These are phyloP conservation scores for Dioscorea cayenensis DNA, from an alignment of 116 monocot species.

Conservation along the genomic window DNA sequence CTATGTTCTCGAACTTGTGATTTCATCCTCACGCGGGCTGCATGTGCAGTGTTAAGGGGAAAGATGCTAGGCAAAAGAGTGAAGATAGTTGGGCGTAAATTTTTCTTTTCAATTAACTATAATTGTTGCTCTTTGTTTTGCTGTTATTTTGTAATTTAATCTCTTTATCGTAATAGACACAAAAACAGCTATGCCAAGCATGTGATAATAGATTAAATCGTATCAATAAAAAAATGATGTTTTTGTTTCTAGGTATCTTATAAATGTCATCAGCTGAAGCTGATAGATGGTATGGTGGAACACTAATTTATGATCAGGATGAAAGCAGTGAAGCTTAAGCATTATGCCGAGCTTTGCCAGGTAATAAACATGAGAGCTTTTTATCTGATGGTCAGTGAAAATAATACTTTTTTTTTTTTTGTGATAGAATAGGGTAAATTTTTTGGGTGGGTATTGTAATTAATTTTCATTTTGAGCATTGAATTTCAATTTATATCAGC, in stretches of 20 bases:
- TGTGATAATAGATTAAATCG: too few species aligned
- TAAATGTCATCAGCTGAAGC: constrained; percentile 13
- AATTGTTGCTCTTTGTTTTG: not conserved
- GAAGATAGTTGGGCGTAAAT: not conserved
- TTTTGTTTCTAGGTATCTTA: not conserved
- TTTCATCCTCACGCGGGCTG: too few species aligned
- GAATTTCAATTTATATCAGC: too few species aligned
- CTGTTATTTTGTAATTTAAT: constrained; percentile 5
- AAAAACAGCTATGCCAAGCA: not conserved
- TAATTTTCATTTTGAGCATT: too few species aligned
- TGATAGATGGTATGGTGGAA: constrained; percentile 68
- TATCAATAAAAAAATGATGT: not conserved
- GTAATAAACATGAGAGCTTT: constrained; percentile 19
- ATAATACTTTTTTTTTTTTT: not conserved
- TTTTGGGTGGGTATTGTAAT: too few species aligned
- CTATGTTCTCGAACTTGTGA: too few species aligned
- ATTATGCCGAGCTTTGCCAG: constrained; percentile 77
- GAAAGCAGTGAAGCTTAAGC: constrained; percentile 66
- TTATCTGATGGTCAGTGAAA: not conserved
- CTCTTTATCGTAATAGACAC: not conserved
- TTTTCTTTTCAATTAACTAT: not conserved
- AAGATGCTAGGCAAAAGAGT: not conserved
- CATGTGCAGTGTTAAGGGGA: not conserved
- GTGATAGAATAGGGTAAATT: not conserved
- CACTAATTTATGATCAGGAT: constrained; percentile 67